Percentiles rank a stretch among this genome's conserved stretches.
Evolutionary conservation across 2,329 filamentous ascomycete species (phyloP).

Genomic region (Aulographum hederae): DNA sequence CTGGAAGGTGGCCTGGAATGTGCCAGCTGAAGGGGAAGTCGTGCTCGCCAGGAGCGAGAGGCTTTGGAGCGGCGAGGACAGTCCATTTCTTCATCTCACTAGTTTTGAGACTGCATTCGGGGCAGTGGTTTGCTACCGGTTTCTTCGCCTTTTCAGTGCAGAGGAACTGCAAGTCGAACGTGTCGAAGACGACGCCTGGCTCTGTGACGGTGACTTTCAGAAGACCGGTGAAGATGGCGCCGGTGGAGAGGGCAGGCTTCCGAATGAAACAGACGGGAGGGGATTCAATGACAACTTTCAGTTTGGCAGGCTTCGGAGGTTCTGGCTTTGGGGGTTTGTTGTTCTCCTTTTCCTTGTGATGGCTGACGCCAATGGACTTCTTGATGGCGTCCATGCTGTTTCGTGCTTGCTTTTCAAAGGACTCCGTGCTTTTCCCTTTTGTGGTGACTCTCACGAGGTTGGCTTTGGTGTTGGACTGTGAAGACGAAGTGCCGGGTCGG

Average conservation of each 20-base stretch:
- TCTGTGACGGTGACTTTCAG: conserved; percentile 57
- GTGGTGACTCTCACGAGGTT: too few relatives aligned
- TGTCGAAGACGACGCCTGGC: conserved; percentile 43
- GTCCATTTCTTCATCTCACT: conserved; percentile 66
- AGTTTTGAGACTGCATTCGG: conserved; percentile 52
- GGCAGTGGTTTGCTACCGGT: conserved; percentile 63
- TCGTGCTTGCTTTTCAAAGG: too few relatives aligned
- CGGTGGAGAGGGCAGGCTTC: conserved; percentile 43
- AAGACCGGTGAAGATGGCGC: conserved; percentile 71
- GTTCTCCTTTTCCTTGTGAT: background rate
- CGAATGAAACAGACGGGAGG: conserved; percentile 48
- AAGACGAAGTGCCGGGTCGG: too few relatives aligned
- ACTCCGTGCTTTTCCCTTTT: too few relatives aligned
- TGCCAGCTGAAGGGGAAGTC: conserved; percentile 79
- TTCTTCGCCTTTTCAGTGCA: conserved; percentile 61
- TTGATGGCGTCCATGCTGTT: conserved; percentile 1
- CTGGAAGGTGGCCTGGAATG: conserved; percentile 70
- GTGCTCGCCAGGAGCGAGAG: conserved; percentile 37
- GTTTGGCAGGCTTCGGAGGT: conserved; percentile 26
- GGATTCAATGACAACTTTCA: conserved; percentile 57
- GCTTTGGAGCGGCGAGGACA: conserved; percentile 37
- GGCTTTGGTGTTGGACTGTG: too few relatives aligned
- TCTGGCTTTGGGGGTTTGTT: conserved; percentile 10
- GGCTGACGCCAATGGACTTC: background rate
- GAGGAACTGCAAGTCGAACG: conserved; percentile 53